Base-by-base conservation (phyloP, 1,284 basidiomycete genomes). In the Pascua guehoae region DNA sequence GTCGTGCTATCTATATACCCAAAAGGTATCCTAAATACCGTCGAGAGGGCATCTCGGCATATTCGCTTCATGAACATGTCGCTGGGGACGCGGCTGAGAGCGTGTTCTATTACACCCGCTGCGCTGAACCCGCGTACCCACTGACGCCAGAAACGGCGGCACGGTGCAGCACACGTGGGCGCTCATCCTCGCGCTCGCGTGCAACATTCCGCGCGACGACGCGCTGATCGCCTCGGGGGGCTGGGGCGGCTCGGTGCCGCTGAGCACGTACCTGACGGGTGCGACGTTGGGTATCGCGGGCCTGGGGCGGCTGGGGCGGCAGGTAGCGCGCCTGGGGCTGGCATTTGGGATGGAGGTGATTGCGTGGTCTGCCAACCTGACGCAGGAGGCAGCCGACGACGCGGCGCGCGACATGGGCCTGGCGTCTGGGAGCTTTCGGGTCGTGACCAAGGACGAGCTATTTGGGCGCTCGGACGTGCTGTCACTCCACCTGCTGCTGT, bases 401-500 rank as follows among this genome's bases (percentile, higher is more conserved):
- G 24, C 49, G 1, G n/a, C 54, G 2, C 52, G 51, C 5, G 41
- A 48, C 3, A 46, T 47, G 45, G 47, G 57, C 42, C 62, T 60
- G 48, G 51, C 41, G 18, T 43, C 47, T 41, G 51, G 47, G 45
- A n/a, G 59, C 15, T 32, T 32, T 32, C 3, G 4, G 24, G 24
- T 32, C 24, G 56, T 45, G 14, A 16, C 50, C 9, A 42, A 66
- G 17, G 51, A 66, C n/a, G 62, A 64, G 24, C 44, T 68, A 0
- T 49, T 68, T 16, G 37, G 49, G 5, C 18, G 47, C 8, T 41
- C 50, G n/a, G 67, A 68, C 51, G 56, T 66, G 41, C 41, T 68
- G 36, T 61, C 65, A 4, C 37, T 68, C 38, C 65, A 68, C 53
- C 55, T 63, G n/a, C 65, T 65, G 24, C 56, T 65, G 41, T 49